These are phyloP conservation scores for Alternaria arborescens DNA, from an alignment of 2,329 filamentous ascomycete species.

Conservation along the genomic window DNA sequence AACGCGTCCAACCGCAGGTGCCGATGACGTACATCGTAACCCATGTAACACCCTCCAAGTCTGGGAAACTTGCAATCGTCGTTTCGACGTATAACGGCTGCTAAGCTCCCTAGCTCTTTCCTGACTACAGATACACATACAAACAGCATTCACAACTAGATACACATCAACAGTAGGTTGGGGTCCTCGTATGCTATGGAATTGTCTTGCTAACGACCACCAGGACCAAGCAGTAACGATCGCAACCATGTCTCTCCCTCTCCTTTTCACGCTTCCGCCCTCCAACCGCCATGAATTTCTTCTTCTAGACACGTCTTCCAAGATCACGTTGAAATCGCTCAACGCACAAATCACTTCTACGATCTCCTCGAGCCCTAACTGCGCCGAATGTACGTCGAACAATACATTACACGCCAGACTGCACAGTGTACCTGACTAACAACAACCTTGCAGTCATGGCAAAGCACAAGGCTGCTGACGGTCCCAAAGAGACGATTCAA, in stretches of 20 bases:
- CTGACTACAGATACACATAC: too few relatives aligned
- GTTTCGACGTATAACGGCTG: not conserved
- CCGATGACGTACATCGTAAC: conserved; percentile 30
- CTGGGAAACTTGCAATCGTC: conserved; percentile 10
- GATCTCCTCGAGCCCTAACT: conserved; percentile 39
- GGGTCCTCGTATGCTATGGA: not conserved
- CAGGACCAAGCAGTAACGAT: not conserved
- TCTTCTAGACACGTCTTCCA: conserved; percentile 31
- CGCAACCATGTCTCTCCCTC: conserved; percentile 36
- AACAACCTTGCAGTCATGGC: conserved; percentile 35
- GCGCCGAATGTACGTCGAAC: conserved; percentile 36
- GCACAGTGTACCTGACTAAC: not conserved
- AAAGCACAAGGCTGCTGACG: conserved; percentile 41
- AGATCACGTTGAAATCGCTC: conserved; percentile 39
- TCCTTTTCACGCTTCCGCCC: conserved; percentile 48
- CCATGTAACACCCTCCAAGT: not conserved
- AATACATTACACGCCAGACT: not conserved
- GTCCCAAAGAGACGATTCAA: conserved; percentile 35
- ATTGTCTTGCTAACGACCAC: not conserved
- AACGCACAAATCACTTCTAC: conserved; percentile 42
- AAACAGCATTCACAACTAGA: not conserved
- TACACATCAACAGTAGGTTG: not conserved
- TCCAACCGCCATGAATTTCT: conserved; percentile 46
- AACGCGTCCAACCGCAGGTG: conserved; percentile 6
- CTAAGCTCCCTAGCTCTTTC: not conserved